Evolutionary conservation across 2,329 filamentous ascomycete species (phyloP), one percentile per base, ranked within the genome.

Genomic region (Xylariaceae sp.): DNA sequence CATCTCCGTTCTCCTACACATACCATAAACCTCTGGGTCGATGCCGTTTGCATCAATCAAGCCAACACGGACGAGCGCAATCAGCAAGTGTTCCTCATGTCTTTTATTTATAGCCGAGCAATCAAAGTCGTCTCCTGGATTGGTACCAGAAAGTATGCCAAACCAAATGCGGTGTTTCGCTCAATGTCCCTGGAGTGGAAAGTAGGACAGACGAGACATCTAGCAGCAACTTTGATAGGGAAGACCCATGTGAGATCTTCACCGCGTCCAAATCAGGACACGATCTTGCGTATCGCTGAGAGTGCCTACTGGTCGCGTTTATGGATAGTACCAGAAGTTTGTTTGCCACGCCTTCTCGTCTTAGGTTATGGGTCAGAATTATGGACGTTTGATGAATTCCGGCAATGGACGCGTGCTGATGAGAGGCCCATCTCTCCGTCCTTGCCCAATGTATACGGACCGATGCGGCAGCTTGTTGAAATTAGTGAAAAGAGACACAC

Each of bases 321-420:
- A 18, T 56, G 54, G 54, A 31, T 54, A 39, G 33, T 54, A n/a
- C 54, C 53, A 22, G 51, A 56, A 45, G 42, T 47, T 10, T 56
- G 51, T 16, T 18, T 56, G 6, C 42, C 54, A 4, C 31, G n/a
- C 3, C 5, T 16, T 9, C 18, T 56, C 7, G 17, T 38, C 18
- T 36, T 56, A 6, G 51, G 16, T 12, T 45, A 51, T 22, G 54
- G 54, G 12, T 42, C 51, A 9, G 40, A 47, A 13, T 14, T 56
- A 11, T 56, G 47, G 47, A 38, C 12, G 2, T 45, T 40, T 28
- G 44, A 50, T 13, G 48, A 46, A 18, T 13, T 48, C 44, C 13
- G 19, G 7, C 17, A 38, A 3, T 46, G 44, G 44, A 22, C 47
- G 10, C 13, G 44, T 14, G 41, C 36, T n/a, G 18, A 45, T 12